phyloP scores from a whole-genome alignment of 257 asterid species.

The Plantago major region DNA sequence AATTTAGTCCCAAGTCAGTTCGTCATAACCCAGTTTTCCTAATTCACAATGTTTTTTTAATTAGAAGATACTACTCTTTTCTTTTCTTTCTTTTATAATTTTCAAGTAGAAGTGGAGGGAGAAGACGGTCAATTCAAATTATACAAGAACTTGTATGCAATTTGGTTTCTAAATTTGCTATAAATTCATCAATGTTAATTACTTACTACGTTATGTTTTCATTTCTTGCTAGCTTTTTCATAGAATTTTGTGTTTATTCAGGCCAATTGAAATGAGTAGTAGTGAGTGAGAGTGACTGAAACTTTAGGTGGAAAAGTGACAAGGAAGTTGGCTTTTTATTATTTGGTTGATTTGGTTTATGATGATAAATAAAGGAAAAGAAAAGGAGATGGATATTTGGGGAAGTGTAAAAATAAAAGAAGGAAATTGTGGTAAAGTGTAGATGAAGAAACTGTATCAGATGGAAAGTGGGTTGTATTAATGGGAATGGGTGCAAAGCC shows the following conservation, averaged over 20 bases:
- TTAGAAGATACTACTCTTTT: slow-evolving; percentile 9
- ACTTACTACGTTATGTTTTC: neutral
- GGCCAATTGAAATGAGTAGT: neutral
- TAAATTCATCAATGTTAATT: slow-evolving; percentile 11
- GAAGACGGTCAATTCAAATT: slow-evolving; percentile 36
- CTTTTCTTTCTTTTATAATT: slow-evolving; percentile 25
- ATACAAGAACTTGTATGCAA: slow-evolving; percentile 34
- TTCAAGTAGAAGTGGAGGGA: slow-evolving; percentile 33
- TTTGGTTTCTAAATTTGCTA: slow-evolving; percentile 29
- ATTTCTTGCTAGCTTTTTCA: neutral
- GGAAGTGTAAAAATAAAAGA: slow-evolving; percentile 17
- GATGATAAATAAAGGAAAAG: slow-evolving; percentile 21
- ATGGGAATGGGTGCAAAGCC: slow-evolving; percentile 45
- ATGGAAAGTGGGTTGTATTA: slow-evolving; percentile 50
- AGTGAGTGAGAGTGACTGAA: slow-evolving; percentile 4
- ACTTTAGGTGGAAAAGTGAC: slow-evolving; percentile 22
- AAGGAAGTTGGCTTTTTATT: slow-evolving; percentile 21
- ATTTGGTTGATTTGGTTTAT: slow-evolving; percentile 7
- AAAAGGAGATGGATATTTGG: slow-evolving; percentile 27
- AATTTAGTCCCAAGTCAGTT: slow-evolving; percentile 29
- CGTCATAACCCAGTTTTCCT: slow-evolving; percentile 40
- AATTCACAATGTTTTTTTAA: slow-evolving; percentile 15
- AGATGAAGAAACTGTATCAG: slow-evolving; percentile 28
- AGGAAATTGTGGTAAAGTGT: slow-evolving; percentile 10
- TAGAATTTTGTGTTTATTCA: neutral